A percentile compares a stretch with the other conserved stretches of the same genome.
Evolutionary conservation across 2,329 filamentous ascomycete genomes (phyloP).

Genomic region (Volutella citrinella): DNA sequence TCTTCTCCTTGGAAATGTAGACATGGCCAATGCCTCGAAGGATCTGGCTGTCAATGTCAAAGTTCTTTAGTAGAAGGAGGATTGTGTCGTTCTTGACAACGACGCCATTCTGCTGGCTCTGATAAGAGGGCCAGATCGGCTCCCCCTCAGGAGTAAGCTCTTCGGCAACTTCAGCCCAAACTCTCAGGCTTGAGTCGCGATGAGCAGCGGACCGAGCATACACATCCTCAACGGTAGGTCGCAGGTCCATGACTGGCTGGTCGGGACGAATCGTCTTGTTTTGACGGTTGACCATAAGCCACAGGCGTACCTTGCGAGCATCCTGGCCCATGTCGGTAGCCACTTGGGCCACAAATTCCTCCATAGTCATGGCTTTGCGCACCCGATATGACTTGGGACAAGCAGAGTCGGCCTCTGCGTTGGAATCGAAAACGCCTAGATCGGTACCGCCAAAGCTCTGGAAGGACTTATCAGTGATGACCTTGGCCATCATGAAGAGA

Average conservation of each 20-base stretch:
- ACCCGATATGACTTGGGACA: constrained; percentile 71
- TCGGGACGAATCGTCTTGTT: constrained; percentile 96
- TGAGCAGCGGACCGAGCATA: constrained; percentile 50
- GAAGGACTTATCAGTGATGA: constrained; percentile 81
- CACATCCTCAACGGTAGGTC: constrained; percentile 73
- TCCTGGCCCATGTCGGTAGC: constrained; percentile 68
- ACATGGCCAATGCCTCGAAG: constrained; percentile 77
- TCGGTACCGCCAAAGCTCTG: constrained; percentile 80
- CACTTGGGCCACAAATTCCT: constrained; percentile 69
- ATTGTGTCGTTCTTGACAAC: constrained; percentile 62
- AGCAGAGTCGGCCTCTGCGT: constrained; percentile 63
- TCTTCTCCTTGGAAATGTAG: constrained; percentile 84
- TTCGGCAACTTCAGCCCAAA: constrained; percentile 82
- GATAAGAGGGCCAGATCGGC: constrained; percentile 67
- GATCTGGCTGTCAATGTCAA: constrained; percentile 73
- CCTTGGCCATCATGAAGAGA: constrained; percentile 80
- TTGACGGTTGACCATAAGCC: constrained; percentile 98
- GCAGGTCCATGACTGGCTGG: constrained; percentile 73
- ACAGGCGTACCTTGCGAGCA: constrained; percentile 71
- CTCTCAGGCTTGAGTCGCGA: constrained; percentile 70
- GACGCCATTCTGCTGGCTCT: constrained; percentile 54
- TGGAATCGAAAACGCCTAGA: constrained; percentile 65
- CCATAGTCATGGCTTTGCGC: constrained; percentile 70
- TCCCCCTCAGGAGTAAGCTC: constrained; percentile 65
- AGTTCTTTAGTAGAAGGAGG: constrained; percentile 89